Evolutionary conservation across 352 stramenopile species (phyloP).

Genomic region (Blastocystis sp.): DNA sequence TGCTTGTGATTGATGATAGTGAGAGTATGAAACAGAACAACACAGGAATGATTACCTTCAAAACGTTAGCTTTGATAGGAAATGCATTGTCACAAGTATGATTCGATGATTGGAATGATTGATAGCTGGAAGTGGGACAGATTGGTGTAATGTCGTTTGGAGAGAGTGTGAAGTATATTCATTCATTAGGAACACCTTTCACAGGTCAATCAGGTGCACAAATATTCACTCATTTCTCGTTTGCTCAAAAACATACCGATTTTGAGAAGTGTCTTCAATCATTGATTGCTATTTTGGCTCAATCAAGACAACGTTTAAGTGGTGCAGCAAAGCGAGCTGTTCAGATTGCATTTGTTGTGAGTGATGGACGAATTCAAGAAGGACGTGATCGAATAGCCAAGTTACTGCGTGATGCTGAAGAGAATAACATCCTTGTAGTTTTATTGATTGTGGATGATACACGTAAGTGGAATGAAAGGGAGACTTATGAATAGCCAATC

Average conservation of each 20-base stretch:
- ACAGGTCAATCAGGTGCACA: constrained; percentile 86
- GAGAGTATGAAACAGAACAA: constrained; percentile 95
- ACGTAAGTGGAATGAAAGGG: not conserved
- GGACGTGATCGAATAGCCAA: constrained; percentile 86
- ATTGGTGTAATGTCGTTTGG: constrained; percentile 81
- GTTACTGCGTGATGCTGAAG: constrained; percentile 87
- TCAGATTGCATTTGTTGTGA: constrained; percentile 97
- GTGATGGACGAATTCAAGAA: constrained; percentile 92
- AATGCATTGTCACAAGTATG: constrained; percentile 92
- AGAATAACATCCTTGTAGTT: constrained; percentile 93
- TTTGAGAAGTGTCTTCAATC: constrained; percentile 86
- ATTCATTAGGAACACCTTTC: constrained; percentile 90
- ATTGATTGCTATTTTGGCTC: constrained; percentile 82
- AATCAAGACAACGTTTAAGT: constrained; percentile 66
- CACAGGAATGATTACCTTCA: constrained; percentile 84
- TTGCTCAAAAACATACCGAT: constrained; percentile 90
- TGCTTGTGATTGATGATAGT: constrained; percentile 97
- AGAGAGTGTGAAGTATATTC: constrained; percentile 83
- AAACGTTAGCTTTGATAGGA: constrained; percentile 88
- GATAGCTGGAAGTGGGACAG: constrained; percentile 65
- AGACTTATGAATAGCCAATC: constrained; percentile 15
- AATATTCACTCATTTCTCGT: constrained; percentile 87
- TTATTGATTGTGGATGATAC: constrained; percentile 90
- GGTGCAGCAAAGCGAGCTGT: constrained; percentile 72
- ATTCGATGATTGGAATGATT: not conserved